Conservation (phyloP, 306 rosid species). For the Psophocarpus tetragonolobus region DNA sequence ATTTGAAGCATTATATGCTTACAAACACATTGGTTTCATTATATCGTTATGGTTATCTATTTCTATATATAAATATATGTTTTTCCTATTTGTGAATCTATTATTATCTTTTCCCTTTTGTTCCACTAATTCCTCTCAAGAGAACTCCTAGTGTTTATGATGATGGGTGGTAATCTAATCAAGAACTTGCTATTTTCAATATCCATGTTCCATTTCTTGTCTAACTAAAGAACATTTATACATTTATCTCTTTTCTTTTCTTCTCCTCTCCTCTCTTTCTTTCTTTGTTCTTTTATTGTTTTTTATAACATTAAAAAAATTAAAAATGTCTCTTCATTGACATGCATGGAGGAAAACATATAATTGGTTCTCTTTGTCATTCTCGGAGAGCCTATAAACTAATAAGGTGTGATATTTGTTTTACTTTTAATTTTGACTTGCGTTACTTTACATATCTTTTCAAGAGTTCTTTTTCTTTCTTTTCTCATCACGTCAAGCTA, state of each 20-base stretch:
- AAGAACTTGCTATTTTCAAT: conserved; percentile 38
- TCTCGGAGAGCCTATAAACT: conserved; percentile 7
- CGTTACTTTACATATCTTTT: conserved; percentile 7
- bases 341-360: conserved; percentile 16
- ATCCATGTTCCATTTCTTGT: conserved; percentile 34
- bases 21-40: conserved; percentile 13
- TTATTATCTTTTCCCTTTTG: conserved; percentile 13
- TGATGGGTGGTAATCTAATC: conserved; percentile 41
- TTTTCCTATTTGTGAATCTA: conserved; percentile 43
- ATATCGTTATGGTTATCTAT: conserved; percentile 18
- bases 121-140: conserved; percentile 55
- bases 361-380: conserved; percentile 23
- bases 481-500: neutral
- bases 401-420: conserved; percentile 10
- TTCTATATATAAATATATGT: conserved; percentile 20
- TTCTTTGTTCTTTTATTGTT: neutral
- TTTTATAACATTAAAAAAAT: neutral
- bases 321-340: conserved; percentile 4
- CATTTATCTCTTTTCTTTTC: conserved; percentile 18
- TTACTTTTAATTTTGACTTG: conserved; percentile 43
- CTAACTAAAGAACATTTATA: conserved; percentile 20
- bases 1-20: conserved; percentile 3
- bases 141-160: conserved; percentile 35
- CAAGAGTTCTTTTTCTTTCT: neutral
- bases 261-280: neutral